Conservation (phyloP, 371 early-diverging fungal genomes). For the Mortierella sp. region DNA sequence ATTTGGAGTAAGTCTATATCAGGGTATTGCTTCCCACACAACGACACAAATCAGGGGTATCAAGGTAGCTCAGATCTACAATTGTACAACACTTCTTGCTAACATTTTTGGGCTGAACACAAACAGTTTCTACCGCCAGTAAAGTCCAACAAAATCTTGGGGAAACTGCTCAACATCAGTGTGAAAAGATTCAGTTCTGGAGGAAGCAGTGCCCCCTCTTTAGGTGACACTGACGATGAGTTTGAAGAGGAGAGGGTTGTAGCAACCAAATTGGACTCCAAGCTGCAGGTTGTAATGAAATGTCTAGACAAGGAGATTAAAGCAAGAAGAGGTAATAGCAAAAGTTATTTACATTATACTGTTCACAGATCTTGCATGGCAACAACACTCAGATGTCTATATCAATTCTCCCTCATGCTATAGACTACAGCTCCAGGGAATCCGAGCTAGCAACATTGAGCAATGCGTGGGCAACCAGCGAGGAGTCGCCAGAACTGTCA, state of each 20-base stretch:
- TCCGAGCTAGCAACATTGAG: constrained; percentile 44
- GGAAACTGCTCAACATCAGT: constrained; percentile 39
- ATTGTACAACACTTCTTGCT: not conserved
- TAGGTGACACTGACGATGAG: constrained; percentile 51
- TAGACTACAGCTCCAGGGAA: constrained; percentile 51
- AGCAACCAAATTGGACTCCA: constrained; percentile 31
- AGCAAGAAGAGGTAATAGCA: constrained; percentile 40
- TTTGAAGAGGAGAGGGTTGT: constrained; percentile 46
- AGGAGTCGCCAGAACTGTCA: constrained; percentile 34
- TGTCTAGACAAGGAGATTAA: constrained; percentile 49
- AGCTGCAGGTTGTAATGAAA: constrained; percentile 44
- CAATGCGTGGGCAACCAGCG: constrained; percentile 31
- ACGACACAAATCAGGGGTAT: too few species aligned
- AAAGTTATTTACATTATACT: too few species aligned
- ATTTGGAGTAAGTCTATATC: constrained; percentile 33
- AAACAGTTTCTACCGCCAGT: constrained; percentile 43
- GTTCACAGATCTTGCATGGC: not conserved
- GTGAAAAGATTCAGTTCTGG: constrained; percentile 49
- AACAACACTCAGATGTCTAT: not conserved
- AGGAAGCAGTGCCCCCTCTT: constrained; percentile 5
- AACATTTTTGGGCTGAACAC: not conserved
- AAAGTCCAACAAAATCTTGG: constrained; percentile 40
- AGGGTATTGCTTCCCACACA: not conserved
- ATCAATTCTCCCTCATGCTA: not conserved
- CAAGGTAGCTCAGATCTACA: not conserved